These are phyloP conservation scores for Aspergillus kassunensis DNA, from an alignment of 495 filamentous ascomycete genomes.

Conservation along the genomic window DNA sequence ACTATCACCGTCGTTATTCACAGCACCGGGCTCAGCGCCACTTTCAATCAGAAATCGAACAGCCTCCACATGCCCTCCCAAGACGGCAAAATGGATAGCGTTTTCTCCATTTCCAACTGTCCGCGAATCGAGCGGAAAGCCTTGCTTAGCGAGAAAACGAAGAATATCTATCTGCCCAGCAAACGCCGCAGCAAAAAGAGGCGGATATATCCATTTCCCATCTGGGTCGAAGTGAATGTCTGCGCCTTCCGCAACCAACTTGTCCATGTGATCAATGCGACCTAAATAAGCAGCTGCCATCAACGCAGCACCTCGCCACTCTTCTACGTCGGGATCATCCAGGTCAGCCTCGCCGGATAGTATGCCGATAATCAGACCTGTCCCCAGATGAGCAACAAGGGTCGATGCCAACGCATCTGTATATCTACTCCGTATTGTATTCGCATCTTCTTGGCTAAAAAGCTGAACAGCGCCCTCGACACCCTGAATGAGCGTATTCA, in stretches of 20 bases:
- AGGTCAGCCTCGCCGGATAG: neutral
- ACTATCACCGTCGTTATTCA: neutral
- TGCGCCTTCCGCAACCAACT: neutral
- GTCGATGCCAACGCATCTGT: neutral
- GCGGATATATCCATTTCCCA: conserved; percentile 1
- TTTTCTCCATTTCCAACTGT: neutral
- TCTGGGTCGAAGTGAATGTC: neutral
- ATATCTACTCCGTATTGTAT: neutral
- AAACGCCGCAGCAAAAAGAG: neutral
- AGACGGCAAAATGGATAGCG: neutral
- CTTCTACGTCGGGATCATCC: neutral
- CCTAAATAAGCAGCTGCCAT: conserved; percentile 4
- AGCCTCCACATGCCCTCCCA: neutral
- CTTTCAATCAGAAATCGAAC: neutral
- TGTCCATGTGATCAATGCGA: neutral
- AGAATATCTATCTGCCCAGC: neutral
- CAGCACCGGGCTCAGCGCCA: neutral
- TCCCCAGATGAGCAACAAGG: neutral
- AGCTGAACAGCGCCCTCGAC: neutral
- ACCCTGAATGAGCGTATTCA: neutral
- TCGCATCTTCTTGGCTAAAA: neutral
- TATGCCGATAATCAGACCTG: neutral
- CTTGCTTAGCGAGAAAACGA: neutral
- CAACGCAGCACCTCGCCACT: neutral
- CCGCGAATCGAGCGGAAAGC: neutral